Conservation (phyloP, 768 basidiomycete species). For the Mycena alexandri region DNA sequence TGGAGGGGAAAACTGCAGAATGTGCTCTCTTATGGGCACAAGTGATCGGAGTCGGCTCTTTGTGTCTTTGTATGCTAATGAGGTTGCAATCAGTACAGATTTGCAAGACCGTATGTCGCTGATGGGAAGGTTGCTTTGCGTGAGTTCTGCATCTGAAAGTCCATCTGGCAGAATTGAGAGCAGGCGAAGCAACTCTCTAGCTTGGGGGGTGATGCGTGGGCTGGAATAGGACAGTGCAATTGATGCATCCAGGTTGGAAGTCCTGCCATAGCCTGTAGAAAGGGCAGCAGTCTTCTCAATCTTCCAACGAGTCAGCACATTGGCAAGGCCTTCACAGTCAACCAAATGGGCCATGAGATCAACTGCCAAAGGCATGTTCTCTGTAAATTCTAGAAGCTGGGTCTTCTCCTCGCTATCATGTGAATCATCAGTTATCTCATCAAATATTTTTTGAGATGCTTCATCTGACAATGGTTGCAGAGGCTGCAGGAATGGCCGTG, state of each 20-base stretch:
- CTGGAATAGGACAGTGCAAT: background rate
- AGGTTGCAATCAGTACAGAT: background rate
- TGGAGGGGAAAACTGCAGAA: background rate
- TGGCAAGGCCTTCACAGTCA: no score
- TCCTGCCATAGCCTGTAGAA: no score
- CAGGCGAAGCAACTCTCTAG: background rate
- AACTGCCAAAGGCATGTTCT: no score
- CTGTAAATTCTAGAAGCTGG: no score
- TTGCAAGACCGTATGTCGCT: background rate
- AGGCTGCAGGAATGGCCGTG: no score
- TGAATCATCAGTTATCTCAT: no score
- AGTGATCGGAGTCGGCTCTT: background rate
- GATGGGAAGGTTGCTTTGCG: background rate
- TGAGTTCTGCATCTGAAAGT: background rate
- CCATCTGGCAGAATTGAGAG: constrained; percentile 9
- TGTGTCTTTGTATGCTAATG: background rate
- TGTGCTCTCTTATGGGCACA: constrained; percentile 1
- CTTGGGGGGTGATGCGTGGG: background rate
- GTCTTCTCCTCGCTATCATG: no score
- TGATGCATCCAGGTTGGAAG: background rate
- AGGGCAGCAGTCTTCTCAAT: no score
- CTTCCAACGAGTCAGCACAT: no score
- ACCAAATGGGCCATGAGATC: no score
- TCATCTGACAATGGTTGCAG: no score
- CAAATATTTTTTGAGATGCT: no score